Base-by-base conservation (phyloP, 2,329 filamentous ascomycete genomes). In the Sclerotinia nivalis region DNA sequence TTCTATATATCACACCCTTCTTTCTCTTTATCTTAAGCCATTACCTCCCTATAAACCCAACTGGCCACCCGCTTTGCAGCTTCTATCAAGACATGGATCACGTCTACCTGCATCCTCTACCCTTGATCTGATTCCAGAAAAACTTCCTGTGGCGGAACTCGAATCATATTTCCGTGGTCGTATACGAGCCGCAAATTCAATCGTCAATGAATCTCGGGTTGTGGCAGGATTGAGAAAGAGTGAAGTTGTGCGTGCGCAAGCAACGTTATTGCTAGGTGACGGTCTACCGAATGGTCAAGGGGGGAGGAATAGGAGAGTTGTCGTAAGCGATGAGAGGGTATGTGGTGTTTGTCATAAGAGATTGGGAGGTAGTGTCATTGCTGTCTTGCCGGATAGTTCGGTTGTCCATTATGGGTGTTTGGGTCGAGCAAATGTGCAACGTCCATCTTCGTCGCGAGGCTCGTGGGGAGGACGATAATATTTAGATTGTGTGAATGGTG, bases 311-410 rank as follows among this genome's bases (percentile, higher is more conserved):
- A 81, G 87, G 50, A 86, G 93, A 74, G 93, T 97, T 15, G 88
- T 93, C 28, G 89, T 99, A 66, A 88, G 87, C 13, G 95, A 99
- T 76, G 95, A 98, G 78, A 85, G 93, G 66, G 90, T 97, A 68
- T 99, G 96, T 79, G 90, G 91, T 18, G 92, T 97, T 22, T 99
- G 96, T 79, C 91, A 97, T 80, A 98, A 97, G 84, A 85, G 96
- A 74, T 87, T 99, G 73, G 95, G 94, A 1, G 91, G 93, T 1
- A 97, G 92, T 79, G 96, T 97, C 25, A 91, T 98, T 71, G 90
- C 94, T 54, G 94, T 97, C 18, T 86, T 96, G 80, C 93, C 94
- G 9, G 92, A 97, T 82, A 93, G 89, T 78, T 86, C 84, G 37
- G 91, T 93, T 22, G 90, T 96, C 72, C 92, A 96, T 83, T 92